Evolutionary conservation across 2,329 filamentous ascomycete genomes (phyloP).

Genomic region (Boeremia exigua): DNA sequence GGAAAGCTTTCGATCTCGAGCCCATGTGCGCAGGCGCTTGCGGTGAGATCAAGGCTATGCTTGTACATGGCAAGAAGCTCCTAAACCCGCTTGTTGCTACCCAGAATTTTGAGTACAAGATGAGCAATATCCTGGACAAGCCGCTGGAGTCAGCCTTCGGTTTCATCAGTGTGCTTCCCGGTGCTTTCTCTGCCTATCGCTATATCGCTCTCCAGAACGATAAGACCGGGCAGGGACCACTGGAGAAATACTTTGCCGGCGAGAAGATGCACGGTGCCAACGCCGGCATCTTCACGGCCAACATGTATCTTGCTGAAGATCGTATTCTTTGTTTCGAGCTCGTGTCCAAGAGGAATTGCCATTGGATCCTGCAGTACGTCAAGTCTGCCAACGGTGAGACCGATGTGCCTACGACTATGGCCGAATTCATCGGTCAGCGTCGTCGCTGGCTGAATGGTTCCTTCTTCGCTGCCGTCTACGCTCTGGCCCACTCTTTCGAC

Average conservation of each 20-base stretch:
- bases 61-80: constrained; percentile 85
- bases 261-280: constrained; percentile 94
- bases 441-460: constrained; percentile 97
- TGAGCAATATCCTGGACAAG: constrained; percentile 99
- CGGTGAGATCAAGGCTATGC: constrained; percentile 98
- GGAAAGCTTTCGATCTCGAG: constrained; percentile 98
- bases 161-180: constrained; percentile 95
- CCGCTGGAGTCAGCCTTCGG: constrained; percentile 96
- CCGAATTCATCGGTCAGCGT: constrained; percentile 93
- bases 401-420: constrained; percentile 92
- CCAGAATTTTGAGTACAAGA: constrained; percentile 99
- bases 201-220: constrained; percentile 96
- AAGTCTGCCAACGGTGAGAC: constrained; percentile 97
- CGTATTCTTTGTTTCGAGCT: constrained; percentile 99
- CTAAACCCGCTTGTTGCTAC: constrained; percentile 93
- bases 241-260: constrained; percentile 96
- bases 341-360: constrained; percentile 94
- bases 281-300: constrained; percentile 95
- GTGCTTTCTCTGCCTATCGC: constrained; percentile 97
- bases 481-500: constrained; percentile 92
- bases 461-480: constrained; percentile 97
- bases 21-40: constrained; percentile 98
- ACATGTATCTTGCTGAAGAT: constrained; percentile 99
- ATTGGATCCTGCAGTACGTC: constrained; percentile 98
- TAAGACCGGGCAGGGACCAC: constrained; percentile 87